Evolutionary conservation across 2,329 filamentous ascomycete genomes (phyloP).

Genomic region (Talaromyces sp.): DNA sequence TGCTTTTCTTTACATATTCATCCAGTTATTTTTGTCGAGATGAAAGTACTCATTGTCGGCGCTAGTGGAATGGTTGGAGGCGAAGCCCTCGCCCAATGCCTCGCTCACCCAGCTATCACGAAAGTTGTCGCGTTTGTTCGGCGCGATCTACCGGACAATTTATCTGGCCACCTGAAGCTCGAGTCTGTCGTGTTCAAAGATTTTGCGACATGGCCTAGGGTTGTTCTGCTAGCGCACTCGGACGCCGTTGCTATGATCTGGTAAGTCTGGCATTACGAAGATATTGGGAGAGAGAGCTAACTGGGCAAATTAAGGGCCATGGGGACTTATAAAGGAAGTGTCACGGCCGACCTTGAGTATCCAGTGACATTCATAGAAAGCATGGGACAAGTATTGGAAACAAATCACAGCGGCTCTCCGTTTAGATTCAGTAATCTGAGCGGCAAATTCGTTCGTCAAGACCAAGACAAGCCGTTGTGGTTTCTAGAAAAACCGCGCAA

Average conservation of each 20-base stretch:
- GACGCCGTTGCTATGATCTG: neutral
- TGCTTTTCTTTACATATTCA: neutral
- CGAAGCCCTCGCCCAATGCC: neutral
- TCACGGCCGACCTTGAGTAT: neutral
- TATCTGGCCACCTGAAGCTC: neutral
- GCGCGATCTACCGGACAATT: neutral
- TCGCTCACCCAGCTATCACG: neutral
- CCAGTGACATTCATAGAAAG: neutral
- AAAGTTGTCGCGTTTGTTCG: neutral
- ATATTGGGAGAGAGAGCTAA: neutral
- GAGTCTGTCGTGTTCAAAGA: neutral
- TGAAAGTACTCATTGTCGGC: neutral
- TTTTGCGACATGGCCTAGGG: neutral
- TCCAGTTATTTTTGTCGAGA: neutral
- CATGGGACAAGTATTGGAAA: neutral
- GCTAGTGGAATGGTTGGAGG: neutral
- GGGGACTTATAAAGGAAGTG: neutral
- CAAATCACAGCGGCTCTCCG: neutral
- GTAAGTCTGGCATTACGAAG: neutral
- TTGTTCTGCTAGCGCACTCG: neutral
- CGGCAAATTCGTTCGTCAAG: neutral
- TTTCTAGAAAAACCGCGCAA: neutral
- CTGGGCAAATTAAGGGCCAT: neutral
- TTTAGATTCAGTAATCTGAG: neutral
- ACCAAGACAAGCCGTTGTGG: neutral